Percentiles rank a stretch among this genome's conserved stretches.
Evolutionary conservation across 2,329 filamentous ascomycete species (phyloP).

Genomic region (Claviceps paspali): DNA sequence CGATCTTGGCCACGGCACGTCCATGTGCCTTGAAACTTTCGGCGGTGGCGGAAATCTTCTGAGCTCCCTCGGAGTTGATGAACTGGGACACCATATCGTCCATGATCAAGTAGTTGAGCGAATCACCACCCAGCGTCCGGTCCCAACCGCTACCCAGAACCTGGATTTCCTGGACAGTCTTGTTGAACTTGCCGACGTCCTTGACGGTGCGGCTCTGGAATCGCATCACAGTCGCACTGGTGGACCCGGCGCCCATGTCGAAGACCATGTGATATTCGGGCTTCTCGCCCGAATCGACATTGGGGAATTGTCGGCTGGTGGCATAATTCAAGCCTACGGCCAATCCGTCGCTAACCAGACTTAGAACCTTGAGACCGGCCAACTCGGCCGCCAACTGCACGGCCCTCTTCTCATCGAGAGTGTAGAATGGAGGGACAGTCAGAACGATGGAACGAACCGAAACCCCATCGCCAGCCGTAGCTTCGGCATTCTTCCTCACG

Average conservation of each 20-base stretch:
- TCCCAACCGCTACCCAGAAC: constrained; percentile 83
- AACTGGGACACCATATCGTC: constrained; percentile 80
- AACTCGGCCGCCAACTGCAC: constrained; percentile 72
- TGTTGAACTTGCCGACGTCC: constrained; percentile 85
- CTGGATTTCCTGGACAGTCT: constrained; percentile 90
- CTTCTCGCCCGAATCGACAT: constrained; percentile 64
- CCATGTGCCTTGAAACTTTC: constrained; percentile 59
- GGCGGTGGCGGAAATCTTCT: constrained; percentile 46
- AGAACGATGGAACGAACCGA: constrained; percentile 70
- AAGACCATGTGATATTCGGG: constrained; percentile 88
- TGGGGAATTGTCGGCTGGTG: constrained; percentile 78
- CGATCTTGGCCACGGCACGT: constrained; percentile 75
- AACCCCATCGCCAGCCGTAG: constrained; percentile 59
- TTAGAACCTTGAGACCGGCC: constrained; percentile 74
- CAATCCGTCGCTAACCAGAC: constrained; percentile 74
- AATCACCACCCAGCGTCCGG: constrained; percentile 73
- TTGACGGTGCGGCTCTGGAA: constrained; percentile 86
- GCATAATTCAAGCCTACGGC: constrained; percentile 94
- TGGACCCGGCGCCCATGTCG: constrained; percentile 94
- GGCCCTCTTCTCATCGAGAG: constrained; percentile 75
- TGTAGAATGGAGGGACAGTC: constrained; percentile 83
- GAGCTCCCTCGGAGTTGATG: constrained; percentile 50
- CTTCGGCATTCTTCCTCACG: constrained; percentile 76
- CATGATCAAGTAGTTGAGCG: constrained; percentile 74
- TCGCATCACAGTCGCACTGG: constrained; percentile 75